Evolutionary conservation across 768 basidiomycete species (phyloP).

Genomic region (Suillus discolor): DNA sequence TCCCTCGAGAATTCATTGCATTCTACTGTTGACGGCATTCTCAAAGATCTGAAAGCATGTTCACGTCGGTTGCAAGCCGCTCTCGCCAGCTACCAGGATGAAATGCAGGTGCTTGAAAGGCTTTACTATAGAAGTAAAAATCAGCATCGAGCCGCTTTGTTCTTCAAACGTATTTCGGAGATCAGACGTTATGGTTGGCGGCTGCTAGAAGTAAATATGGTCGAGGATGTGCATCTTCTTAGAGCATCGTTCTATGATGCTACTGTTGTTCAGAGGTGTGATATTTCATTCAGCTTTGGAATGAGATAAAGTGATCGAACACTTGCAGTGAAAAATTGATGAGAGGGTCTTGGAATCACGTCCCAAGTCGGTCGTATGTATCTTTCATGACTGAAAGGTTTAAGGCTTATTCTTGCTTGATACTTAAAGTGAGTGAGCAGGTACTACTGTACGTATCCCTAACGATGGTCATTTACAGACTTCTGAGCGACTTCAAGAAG

Average conservation of each 20-base stretch:
- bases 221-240: slow-evolving; percentile 25
- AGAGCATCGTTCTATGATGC: slow-evolving; percentile 33
- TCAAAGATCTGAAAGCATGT: slow-evolving; percentile 61
- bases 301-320: not conserved
- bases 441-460: not conserved
- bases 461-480: slow-evolving; percentile 38
- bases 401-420: slow-evolving; percentile 36
- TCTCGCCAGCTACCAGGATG: slow-evolving; percentile 40
- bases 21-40: slow-evolving; percentile 49
- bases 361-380: slow-evolving; percentile 46
- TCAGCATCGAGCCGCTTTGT: slow-evolving; percentile 52
- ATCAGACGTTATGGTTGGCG: slow-evolving; percentile 52
- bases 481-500: slow-evolving; percentile 45
- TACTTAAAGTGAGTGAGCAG: slow-evolving; percentile 46
- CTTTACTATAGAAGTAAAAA: slow-evolving; percentile 82
- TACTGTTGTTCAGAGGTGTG: slow-evolving; percentile 19
- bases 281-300: not conserved
- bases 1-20: slow-evolving; percentile 29
- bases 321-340: slow-evolving; percentile 47
- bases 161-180: slow-evolving; percentile 70
- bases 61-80: slow-evolving; percentile 54
- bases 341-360: slow-evolving; percentile 67
- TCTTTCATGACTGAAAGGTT: slow-evolving; percentile 38
- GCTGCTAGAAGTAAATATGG: slow-evolving; percentile 17
- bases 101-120: slow-evolving; percentile 62